A percentile compares a stretch with the other conserved stretches of the same genome.
Evolutionary conservation across 1,284 basidiomycete genomes (phyloP).

Genomic region (Anthracocystis panici-leucophaei): DNA sequence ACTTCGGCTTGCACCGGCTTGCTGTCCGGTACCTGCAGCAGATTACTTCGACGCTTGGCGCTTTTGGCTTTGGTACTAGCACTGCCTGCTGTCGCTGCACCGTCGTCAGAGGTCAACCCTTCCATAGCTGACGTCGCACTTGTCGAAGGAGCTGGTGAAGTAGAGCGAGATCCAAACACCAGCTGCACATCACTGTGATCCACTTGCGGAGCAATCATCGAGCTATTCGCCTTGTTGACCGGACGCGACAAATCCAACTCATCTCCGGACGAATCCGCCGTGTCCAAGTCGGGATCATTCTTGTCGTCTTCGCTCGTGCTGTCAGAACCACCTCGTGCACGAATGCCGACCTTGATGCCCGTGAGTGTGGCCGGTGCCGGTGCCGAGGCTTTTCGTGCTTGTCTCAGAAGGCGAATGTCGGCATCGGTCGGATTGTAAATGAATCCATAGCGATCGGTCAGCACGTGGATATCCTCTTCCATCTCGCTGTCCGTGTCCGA

Average conservation of each 20-base stretch:
- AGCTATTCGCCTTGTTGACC: conserved; percentile 28
- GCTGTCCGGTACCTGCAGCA: conserved; percentile 62
- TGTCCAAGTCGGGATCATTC: conserved; percentile 38
- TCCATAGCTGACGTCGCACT: conserved; percentile 19
- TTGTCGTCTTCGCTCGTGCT: conserved; percentile 56
- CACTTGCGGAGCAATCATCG: conserved; percentile 6
- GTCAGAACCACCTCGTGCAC: conserved; percentile 59
- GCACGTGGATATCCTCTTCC: conserved; percentile 73
- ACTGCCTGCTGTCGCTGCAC: conserved; percentile 16
- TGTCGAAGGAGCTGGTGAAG: conserved; percentile 23
- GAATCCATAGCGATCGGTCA: conserved; percentile 96
- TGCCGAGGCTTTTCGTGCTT: conserved; percentile 79
- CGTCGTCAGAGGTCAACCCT: conserved; percentile 24
- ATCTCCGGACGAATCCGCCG: conserved; percentile 47
- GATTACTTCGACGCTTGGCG: conserved; percentile 30
- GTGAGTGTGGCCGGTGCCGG: conserved; percentile 85
- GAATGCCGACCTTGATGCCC: conserved; percentile 79
- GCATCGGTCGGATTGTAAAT: conserved; percentile 83
- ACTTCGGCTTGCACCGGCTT: conserved; percentile 66
- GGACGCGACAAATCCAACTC: conserved; percentile 64
- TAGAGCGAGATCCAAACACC: conserved; percentile 8
- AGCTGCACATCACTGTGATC: conserved; percentile 27
- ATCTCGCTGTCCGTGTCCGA: conserved; percentile 39
- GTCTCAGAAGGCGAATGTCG: conserved; percentile 80
- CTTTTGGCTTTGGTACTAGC: conserved; percentile 27